Evolutionary conservation across 2,329 filamentous ascomycete species (phyloP), one percentile per base, ranked within the genome.

Genomic region (Zalaria obscura): DNA sequence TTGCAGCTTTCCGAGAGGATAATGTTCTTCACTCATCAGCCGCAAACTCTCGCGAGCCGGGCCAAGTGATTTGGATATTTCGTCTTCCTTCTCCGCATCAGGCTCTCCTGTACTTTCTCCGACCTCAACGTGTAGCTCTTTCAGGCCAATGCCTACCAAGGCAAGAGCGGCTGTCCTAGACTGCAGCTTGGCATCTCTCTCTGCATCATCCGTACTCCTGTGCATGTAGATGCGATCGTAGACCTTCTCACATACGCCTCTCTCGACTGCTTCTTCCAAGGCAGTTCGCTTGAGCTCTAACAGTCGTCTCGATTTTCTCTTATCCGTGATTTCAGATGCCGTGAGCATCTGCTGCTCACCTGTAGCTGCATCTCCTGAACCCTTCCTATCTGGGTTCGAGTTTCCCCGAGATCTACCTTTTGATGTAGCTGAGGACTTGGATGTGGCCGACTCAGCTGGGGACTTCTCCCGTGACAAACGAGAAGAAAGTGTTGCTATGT

Each of bases 211-310:
- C 0, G 89, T 93, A 57, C 74, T 91, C 45, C 82, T 77, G 59
- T 98, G 91, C 37, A 87, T 78, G 73, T 89, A 98, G 57, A 98
- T 85, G 49, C 83, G 80, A 44, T 80, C 73, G 55, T 96, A 96
- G 4, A 70, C 50, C 46, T 55, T 59, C 48, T 61, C 58, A 40
- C 59, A 61, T 18, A 60, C 55, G 4, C 83, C 76, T 48, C 84
- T 76, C 58, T 98, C 91, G 0, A 96, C 83, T 3, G 87, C 86
- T 60, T 98, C 91, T 61, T 98, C 89, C 27, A 96, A 63, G 6
- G 82, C 71, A 3, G 74, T 61, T 35, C 79, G 75, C 61, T 93
- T 93, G 25, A 78, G 70, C 51, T 94, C 88, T 7, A 95, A 67
- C 4, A 80, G 69, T 54, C 78, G 83, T 43, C 87, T 75, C 27